phyloP scores from a whole-genome alignment of 768 basidiomycete species.

The Hydnum rufescens region DNA sequence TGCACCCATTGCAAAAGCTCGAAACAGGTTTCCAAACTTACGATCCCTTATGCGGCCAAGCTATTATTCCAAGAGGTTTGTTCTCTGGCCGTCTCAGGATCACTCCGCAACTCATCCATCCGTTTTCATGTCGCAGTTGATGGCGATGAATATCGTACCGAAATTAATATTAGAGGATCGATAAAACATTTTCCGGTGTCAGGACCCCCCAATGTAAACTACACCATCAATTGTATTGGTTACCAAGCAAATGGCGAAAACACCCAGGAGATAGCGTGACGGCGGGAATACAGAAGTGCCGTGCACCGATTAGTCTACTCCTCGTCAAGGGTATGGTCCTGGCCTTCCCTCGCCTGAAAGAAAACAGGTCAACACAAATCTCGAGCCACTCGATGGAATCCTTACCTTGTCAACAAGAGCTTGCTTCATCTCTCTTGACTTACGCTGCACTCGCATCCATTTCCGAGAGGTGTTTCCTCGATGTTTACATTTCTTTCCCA shows the following conservation, averaged over 20 bases:
- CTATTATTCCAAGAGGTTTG: constrained; percentile 74
- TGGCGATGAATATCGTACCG: constrained; percentile 95
- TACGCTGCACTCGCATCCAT: constrained; percentile 63
- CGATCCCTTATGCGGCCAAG: constrained; percentile 93
- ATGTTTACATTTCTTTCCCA: constrained; percentile 48
- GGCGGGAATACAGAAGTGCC: no score
- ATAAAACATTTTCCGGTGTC: no score
- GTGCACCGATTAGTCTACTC: no score
- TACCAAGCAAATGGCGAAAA: no score
- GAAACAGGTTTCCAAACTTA: constrained; percentile 87
- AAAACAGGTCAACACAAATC: constrained; percentile 2
- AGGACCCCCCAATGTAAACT: no score
- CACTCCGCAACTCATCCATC: no score
- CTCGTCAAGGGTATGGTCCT: constrained; percentile 46
- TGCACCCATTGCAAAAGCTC: constrained; percentile 97
- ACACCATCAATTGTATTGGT: no score
- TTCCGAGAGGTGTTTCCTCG: constrained; percentile 57
- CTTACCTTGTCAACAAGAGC: constrained; percentile 51
- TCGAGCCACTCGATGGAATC: neutral
- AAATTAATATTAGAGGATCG: constrained; percentile 39
- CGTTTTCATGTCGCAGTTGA: constrained; percentile 31
- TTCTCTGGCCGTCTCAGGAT: no score
- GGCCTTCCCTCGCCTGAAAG: constrained; percentile 44
- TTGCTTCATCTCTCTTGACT: constrained; percentile 40
- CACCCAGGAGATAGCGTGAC: no score